Base-by-base conservation (phyloP, 2,329 filamentous ascomycete species). In the Curvularia eragrostidis region DNA sequence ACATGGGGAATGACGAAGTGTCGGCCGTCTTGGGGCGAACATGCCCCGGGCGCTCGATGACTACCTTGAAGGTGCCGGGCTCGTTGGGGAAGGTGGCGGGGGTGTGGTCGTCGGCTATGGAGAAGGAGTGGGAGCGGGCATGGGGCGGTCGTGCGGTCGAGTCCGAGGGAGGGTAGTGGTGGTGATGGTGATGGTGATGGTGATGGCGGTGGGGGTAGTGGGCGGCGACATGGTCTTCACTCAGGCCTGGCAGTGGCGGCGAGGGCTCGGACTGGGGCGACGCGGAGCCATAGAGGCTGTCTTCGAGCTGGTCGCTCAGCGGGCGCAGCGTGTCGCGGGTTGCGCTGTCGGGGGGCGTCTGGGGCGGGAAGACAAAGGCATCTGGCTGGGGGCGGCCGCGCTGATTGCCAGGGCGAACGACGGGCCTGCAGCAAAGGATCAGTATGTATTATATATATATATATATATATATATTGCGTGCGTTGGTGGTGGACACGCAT, bases 51-150 rank as follows among this genome's bases (percentile, higher is more conserved):
- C 91, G 85, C 50, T 92, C 89, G 68, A 96, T 94, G 59, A 94
- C 84, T 36, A 96, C 87, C 73, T 90, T 92, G 76, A 95, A 89
- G 55, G 87, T 89, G 32, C 89, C 89, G 3, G 83, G 82, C 58
- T 89, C 87, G 19, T 82, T 81, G 65, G 82, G 83, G 61, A 81
- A 82, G 51, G 79, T 70, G 43, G 66, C 64, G 41, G 67, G 64
- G 24, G 79, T 77, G 58, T 84, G 82, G 63, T 93, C 91, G 47
- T 88, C 89, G 53, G 90, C 79, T 5, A 90, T 93, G 32, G 91
- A 93, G 71, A 93, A 90, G 0, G 92, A 96, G 67, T 89, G 81
- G 19, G 90, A 87, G 64, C 90, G 87, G 28, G 63, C 59, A 66
- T 77, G 75, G 12, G 67, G 58, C 15, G 70, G 61, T 23, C 69